Base-by-base conservation (phyloP, 2,329 filamentous ascomycete genomes). In the Monosporascus sp. region DNA sequence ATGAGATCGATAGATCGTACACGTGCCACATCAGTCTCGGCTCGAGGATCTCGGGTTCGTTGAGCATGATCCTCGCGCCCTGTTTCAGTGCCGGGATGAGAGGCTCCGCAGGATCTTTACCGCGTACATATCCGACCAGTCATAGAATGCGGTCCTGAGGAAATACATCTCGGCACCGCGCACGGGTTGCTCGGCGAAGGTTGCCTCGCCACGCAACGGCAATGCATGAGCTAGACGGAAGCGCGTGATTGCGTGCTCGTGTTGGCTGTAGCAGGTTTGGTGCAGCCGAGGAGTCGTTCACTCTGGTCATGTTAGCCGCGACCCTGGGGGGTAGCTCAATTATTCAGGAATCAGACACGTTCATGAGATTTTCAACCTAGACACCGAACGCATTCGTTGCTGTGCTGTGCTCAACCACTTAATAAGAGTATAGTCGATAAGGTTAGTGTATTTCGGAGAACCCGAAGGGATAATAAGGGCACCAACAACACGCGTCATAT, bases 141-240 rank as follows among this genome's bases (percentile, higher is more conserved):
- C 72, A 56, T 78, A 76, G 17, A 79, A 61, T 38, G 76, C 72
- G 55, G 67, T 65, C 19, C 74, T 70, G 52, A 78, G 63, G 46
- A 76, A 62, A 60, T 76, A 78, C 22, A 75, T 64, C 26, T 73
- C 70, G 3, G 72, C 75, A 9, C 54, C 60, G 14, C 60, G 45
- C 2, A 74, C 61, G 7, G 73, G 70, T 59, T 78, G 75, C 4
- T 68, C 66, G 3, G 44, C 46, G 24, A 60, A 59, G 4, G 55
- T 58, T 2, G 49, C 47, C 27, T 61, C 55, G 14, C 51, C 49
- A 9, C 37, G 52, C n/a, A 59, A 24, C n/a, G 58, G 58, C 7
- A 60, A 41, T 7, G 45, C 19, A 17, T 52, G 45, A 5, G 58
- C 57, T 24, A 60, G 37, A 6, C 51, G 8, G 20, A 60, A 60